phyloP scores from a whole-genome alignment of 768 basidiomycete genomes.

The Podaxis sp. region DNA sequence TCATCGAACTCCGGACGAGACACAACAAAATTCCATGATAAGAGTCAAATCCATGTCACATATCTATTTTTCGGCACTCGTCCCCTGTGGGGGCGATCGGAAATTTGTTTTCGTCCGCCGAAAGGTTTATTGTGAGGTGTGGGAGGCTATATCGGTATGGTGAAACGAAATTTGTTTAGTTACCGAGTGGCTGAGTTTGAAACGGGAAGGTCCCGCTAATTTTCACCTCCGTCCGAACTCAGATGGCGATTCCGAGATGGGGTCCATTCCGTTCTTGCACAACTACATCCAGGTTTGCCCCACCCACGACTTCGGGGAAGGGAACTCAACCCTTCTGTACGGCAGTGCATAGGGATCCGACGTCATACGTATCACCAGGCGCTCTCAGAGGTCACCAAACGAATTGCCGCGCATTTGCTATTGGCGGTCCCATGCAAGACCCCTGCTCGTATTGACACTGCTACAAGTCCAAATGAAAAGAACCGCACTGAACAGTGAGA shows the following conservation, averaged over 20 bases:
- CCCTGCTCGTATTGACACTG: not conserved
- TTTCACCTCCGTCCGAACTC: slow-evolving; percentile 3
- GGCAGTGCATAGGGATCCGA: not conserved
- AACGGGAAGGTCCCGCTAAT: not conserved
- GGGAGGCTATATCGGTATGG: not conserved
- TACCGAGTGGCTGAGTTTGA: slow-evolving; percentile 2
- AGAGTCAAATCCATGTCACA: not conserved
- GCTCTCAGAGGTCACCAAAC: not conserved
- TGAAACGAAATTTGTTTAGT: not conserved
- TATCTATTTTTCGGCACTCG: not conserved
- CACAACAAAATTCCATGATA: not conserved
- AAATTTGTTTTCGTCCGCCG: slow-evolving; percentile 6
- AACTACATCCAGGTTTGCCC: not conserved
- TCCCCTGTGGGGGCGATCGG: not conserved
- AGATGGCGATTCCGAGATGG: not conserved
- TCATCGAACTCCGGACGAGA: too few relatives aligned
- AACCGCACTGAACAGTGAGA: not conserved
- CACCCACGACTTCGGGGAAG: not conserved
- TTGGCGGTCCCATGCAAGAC: not conserved
- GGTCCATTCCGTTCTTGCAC: not conserved
- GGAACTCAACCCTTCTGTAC: not conserved
- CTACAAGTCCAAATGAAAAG: not conserved
- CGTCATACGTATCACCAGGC: not conserved
- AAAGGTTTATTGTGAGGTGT: not conserved
- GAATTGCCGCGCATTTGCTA: not conserved